phyloP scores from a whole-genome alignment of 129 eudicot genomes.

The Heracleum sosnowskyi region DNA sequence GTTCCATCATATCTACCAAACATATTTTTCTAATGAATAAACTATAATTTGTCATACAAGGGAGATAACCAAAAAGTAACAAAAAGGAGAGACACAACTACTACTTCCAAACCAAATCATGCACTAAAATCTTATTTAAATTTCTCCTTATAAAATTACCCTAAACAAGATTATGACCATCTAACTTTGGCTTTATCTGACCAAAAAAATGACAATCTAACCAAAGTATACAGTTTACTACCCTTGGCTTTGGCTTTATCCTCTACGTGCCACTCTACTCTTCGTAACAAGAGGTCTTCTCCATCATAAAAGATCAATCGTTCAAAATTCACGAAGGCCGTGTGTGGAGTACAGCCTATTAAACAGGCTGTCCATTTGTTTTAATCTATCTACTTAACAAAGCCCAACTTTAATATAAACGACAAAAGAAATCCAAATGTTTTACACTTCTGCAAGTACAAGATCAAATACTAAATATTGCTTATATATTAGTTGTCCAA shows the following conservation, averaged over 20 bases:
- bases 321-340: background rate
- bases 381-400: background rate
- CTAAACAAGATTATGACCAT: background rate
- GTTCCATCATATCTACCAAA: background rate
- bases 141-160: background rate
- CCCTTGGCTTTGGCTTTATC: background rate
- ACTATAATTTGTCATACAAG: background rate
- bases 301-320: background rate
- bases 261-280: background rate
- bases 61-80: background rate
- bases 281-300: background rate
- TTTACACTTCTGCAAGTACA: background rate
- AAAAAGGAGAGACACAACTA: background rate
- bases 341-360: background rate
- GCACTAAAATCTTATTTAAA: background rate
- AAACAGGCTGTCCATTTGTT: background rate
- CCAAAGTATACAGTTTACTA: background rate
- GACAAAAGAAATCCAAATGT: background rate
- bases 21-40: background rate
- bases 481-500: background rate
- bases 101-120: background rate
- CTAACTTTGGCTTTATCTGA: background rate
- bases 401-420: background rate
- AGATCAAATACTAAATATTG: background rate
- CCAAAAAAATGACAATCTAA: background rate